These are phyloP conservation scores for Exsudoporus frostii DNA, from an alignment of 768 basidiomycete genomes.

Conservation along the genomic window DNA sequence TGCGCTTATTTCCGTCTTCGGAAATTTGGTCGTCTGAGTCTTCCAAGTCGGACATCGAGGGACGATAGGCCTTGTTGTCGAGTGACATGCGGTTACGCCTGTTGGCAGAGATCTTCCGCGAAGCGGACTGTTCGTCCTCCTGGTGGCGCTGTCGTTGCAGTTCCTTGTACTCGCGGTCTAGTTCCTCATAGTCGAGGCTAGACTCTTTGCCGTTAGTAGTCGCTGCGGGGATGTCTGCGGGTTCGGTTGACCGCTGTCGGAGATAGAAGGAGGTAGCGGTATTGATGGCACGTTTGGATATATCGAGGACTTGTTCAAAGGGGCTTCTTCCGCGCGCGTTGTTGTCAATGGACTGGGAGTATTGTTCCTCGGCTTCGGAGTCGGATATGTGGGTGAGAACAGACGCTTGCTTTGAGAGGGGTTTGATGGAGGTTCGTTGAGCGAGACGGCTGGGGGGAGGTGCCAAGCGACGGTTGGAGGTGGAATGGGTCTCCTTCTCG, in stretches of 20 bases:
- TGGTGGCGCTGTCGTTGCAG: constrained; percentile 26
- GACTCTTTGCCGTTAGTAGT: constrained; percentile 39
- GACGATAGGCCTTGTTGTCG: constrained; percentile 83
- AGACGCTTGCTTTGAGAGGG: constrained; percentile 55
- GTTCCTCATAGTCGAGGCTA: constrained; percentile 77
- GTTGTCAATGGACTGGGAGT: constrained; percentile 25
- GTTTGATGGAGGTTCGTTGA: constrained; percentile 38
- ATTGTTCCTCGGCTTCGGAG: constrained; percentile 59
- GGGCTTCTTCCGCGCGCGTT: constrained; percentile 65
- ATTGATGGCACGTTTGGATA: constrained; percentile 49
- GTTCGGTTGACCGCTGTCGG: constrained; percentile 58
- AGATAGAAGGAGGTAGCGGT: constrained; percentile 62
- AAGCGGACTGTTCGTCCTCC: constrained; percentile 23
- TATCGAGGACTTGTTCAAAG: constrained; percentile 56
- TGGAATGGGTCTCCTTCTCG: constrained; percentile 60
- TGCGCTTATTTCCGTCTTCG: constrained; percentile 51
- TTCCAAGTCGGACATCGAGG: constrained; percentile 61
- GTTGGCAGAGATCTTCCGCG: constrained; percentile 33
- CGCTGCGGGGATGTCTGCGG: constrained; percentile 39
- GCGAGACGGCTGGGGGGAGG: constrained; percentile 54
- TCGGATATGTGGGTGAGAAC: constrained; percentile 55
- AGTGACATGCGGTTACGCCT: constrained; percentile 63
- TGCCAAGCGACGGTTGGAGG: constrained; percentile 54
- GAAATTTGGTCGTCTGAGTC: constrained; percentile 61
- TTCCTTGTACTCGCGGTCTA: constrained; percentile 63